Conservation (phyloP, 208 protist genomes). For the Trypanosoma mega region DNA sequence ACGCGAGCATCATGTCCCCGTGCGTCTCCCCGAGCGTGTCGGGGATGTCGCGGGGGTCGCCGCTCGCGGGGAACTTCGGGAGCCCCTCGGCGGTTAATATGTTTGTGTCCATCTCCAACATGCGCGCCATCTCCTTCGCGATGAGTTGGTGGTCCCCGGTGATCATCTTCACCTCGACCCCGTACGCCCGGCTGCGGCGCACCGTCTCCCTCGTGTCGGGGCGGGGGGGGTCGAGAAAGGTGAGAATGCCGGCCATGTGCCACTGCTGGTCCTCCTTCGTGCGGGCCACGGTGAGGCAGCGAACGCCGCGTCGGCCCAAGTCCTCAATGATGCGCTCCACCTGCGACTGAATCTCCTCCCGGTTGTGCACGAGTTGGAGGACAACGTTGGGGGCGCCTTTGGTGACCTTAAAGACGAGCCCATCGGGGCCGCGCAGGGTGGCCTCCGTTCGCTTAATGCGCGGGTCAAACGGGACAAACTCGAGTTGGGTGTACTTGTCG, state of each 20-base stretch:
- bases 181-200: conserved; percentile 72
- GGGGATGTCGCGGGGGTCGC: conserved; percentile 39
- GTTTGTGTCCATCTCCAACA: conserved; percentile 91
- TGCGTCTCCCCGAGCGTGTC: conserved; percentile 16
- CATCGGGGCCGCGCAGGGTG: conserved; percentile 56
- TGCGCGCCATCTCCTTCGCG: conserved; percentile 92
- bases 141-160: conserved; percentile 93
- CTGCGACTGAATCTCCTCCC: conserved; percentile 68
- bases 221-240: conserved; percentile 91
- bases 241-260: conserved; percentile 86
- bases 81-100: conserved; percentile 79
- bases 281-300: conserved; percentile 69
- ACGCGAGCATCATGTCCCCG: conserved; percentile 38
- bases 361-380: conserved; percentile 70
- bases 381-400: conserved; percentile 91
- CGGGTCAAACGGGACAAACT: conserved; percentile 71
- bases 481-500: conserved; percentile 76
- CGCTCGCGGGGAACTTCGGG: conserved; percentile 41
- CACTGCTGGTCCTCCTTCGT: conserved; percentile 59
- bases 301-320: conserved; percentile 63
- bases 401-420: conserved; percentile 74
- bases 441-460: conserved; percentile 71
- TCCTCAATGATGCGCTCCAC: conserved; percentile 75
- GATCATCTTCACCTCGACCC: conserved; percentile 95
- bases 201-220: conserved; percentile 91